Evolutionary conservation across 2,329 filamentous ascomycete genomes (phyloP).

Genomic region (Cladophialophora exuberans): DNA sequence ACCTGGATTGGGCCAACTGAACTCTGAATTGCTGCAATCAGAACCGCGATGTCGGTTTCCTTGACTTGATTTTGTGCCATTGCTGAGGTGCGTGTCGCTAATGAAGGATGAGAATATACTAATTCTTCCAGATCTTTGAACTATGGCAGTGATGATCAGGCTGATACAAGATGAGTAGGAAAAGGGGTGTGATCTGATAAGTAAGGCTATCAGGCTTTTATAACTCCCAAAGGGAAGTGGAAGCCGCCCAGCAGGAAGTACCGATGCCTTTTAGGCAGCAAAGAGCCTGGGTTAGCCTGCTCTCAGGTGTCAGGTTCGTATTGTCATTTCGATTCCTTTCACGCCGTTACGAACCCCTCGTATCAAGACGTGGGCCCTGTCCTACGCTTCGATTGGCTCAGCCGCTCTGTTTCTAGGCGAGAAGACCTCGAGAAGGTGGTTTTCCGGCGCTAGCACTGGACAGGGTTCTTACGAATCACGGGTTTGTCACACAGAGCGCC

Average conservation of each 20-base stretch:
- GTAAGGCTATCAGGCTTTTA: too few relatives aligned
- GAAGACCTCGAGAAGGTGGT: constrained; percentile 13
- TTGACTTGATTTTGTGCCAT: constrained; percentile 25
- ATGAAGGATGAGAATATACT: background rate
- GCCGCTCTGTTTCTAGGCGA: background rate
- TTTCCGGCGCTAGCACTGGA: constrained; percentile 9
- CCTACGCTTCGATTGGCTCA: background rate
- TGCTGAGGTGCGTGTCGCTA: background rate
- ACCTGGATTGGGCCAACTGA: constrained; percentile 28
- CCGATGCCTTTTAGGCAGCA: background rate
- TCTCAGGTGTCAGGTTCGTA: background rate
- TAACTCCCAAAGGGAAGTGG: too few relatives aligned
- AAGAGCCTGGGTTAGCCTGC: background rate
- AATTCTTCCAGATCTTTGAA: background rate
- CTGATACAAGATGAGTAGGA: too few relatives aligned
- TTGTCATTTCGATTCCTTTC: constrained; percentile 7
- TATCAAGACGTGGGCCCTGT: background rate
- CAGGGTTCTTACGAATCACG: background rate
- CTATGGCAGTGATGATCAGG: too few relatives aligned
- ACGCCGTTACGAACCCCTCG: background rate
- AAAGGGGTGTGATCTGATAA: too few relatives aligned
- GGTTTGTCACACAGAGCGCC: background rate
- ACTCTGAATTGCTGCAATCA: constrained; percentile 27
- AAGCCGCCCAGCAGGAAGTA: too few relatives aligned
- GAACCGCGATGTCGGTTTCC: constrained; percentile 24